Percentiles rank a stretch among this genome's conserved stretches.
phyloP scores from a whole-genome alignment of 805 yeast species.

The Monosporozyma solicola region DNA sequence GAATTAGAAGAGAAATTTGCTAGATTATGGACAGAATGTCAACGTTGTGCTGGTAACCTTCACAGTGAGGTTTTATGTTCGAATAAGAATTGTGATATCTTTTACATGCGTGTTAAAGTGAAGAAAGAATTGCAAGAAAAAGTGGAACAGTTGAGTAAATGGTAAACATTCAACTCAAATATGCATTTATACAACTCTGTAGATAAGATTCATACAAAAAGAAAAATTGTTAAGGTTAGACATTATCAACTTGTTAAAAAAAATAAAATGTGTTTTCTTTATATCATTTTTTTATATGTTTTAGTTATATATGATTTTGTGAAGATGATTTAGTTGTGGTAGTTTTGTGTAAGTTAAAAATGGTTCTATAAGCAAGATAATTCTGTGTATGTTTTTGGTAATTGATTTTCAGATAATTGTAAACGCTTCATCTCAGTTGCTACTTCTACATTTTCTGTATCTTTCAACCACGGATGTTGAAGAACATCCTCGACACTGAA shows the following conservation, averaged over 20 bases:
- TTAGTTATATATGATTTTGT: neutral
- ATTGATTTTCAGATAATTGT: conserved; percentile 21
- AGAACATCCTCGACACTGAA: conserved; percentile 80
- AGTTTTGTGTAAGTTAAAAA: neutral
- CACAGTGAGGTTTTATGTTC: conserved; percentile 95
- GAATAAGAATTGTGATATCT: conserved; percentile 93
- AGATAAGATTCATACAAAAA: neutral
- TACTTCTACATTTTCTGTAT: conserved; percentile 5
- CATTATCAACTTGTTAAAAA: neutral
- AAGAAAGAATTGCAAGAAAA: conserved; percentile 36
- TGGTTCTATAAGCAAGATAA: conserved; percentile 18
- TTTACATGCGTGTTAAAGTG: conserved; percentile 77
- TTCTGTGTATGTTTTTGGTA: conserved; percentile 34
- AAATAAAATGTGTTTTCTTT: neutral
- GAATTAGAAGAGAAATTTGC: conserved; percentile 75
- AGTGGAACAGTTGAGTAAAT: conserved; percentile 32
- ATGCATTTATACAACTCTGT: neutral
- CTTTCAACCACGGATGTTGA: conserved; percentile 74
- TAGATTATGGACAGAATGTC: conserved; percentile 95
- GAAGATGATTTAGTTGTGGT: neutral
- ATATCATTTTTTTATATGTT: neutral
- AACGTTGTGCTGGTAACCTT: conserved; percentile 90
- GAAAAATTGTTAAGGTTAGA: neutral
- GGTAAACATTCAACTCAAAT: conserved; percentile 20
- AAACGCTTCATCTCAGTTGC: conserved; percentile 19